Conservation (phyloP, 371 early-diverging fungal species). For the Lichtheimia corymbifera region DNA sequence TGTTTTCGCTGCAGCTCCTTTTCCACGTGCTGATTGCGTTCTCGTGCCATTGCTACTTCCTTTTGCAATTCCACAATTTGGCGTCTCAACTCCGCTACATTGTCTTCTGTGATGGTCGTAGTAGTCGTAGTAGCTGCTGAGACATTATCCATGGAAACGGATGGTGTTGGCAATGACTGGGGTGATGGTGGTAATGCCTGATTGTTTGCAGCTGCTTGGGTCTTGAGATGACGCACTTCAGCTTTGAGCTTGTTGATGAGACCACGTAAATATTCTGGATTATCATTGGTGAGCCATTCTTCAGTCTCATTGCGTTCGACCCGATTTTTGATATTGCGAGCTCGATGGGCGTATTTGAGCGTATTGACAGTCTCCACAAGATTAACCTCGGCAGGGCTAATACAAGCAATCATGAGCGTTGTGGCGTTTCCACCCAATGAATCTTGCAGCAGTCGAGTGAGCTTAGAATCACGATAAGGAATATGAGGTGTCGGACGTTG, state of each 20-base stretch:
- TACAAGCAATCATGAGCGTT: constrained; percentile 95
- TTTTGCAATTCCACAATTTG: constrained; percentile 25
- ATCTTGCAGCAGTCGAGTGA: constrained; percentile 96
- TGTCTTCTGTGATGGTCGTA: constrained; percentile 5
- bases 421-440: constrained; percentile 93
- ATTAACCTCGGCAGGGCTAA: constrained; percentile 78
- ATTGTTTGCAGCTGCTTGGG: not conserved
- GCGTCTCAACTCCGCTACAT: constrained; percentile 19
- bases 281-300: constrained; percentile 65
- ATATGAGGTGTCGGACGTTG: constrained; percentile 60
- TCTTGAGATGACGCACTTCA: constrained; percentile 52
- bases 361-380: constrained; percentile 93
- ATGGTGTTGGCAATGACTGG: constrained; percentile 23
- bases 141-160: constrained; percentile 5
- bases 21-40: constrained; percentile 21
- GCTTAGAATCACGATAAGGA: constrained; percentile 98
- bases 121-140: constrained; percentile 12
- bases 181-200: constrained; percentile 11
- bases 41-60: constrained; percentile 19
- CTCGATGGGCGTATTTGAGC: constrained; percentile 89
- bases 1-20: constrained; percentile 14
- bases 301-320: constrained; percentile 69
- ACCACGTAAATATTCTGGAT: constrained; percentile 55
- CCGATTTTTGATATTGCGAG: constrained; percentile 85
- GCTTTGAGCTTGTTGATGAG: constrained; percentile 59